Conservation (phyloP, 768 basidiomycete genomes). For the Sistotremastrum suecicum region DNA sequence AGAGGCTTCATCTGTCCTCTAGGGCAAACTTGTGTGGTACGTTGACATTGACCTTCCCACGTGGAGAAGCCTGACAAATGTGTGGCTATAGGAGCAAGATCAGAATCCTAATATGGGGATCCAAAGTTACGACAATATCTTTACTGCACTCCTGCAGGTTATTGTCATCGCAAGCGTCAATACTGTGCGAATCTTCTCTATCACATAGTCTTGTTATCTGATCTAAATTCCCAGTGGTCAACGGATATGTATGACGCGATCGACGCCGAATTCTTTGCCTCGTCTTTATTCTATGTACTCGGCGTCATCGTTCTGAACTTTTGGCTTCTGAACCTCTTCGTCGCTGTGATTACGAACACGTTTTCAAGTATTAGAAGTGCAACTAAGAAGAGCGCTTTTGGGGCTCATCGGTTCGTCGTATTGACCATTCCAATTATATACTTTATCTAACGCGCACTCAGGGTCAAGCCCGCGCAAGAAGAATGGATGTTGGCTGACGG, state of each 20-base stretch:
- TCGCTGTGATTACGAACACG: conserved; percentile 91
- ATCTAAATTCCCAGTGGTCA: conserved; percentile 39
- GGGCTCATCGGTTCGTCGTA: conserved; percentile 29
- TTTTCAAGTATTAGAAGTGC: conserved; percentile 79
- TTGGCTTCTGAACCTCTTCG: conserved; percentile 86
- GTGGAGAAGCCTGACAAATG: background rate
- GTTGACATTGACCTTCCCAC: conserved; percentile 5
- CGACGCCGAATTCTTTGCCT: conserved; percentile 81
- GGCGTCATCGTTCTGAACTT: conserved; percentile 83
- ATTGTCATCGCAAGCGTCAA: conserved; percentile 72
- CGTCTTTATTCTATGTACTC: conserved; percentile 75
- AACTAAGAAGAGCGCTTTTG: conserved; percentile 87
- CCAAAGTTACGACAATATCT: conserved; percentile 83
- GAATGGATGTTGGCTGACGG: too few relatives aligned
- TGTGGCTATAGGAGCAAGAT: conserved; percentile 27
- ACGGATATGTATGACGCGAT: conserved; percentile 79
- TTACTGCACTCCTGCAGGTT: conserved; percentile 68
- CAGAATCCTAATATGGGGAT: conserved; percentile 52
- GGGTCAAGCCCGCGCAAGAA: too few relatives aligned
- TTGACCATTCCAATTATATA: background rate
- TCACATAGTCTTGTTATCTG: conserved; percentile 1
- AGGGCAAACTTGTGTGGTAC: conserved; percentile 70
- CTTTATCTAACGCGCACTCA: too few relatives aligned
- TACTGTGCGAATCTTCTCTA: conserved; percentile 14
- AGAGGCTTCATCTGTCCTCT: conserved; percentile 90